These are phyloP conservation scores for Colletotrichum zoysiae DNA, from an alignment of 2,329 filamentous ascomycete genomes.

Conservation along the genomic window DNA sequence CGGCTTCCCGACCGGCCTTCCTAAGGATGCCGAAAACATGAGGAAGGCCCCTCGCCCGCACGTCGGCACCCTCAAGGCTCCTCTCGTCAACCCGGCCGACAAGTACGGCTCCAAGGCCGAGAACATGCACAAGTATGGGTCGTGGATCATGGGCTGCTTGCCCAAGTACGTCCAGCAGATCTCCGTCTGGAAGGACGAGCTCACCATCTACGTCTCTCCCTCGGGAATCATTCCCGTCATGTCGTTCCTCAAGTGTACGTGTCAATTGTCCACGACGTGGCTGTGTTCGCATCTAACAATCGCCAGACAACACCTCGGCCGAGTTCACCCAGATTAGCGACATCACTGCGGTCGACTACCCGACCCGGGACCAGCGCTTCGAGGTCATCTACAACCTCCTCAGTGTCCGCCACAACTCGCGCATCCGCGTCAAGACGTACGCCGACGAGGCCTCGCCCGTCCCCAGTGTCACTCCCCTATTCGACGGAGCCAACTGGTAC, in stretches of 20 bases:
- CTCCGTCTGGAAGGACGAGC: constrained; percentile 99
- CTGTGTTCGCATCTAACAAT: constrained; percentile 4
- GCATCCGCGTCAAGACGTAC: constrained; percentile 98
- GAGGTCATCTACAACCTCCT: constrained; percentile 98
- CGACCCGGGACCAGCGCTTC: constrained; percentile 94
- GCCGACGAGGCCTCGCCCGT: constrained; percentile 96
- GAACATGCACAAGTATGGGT: constrained; percentile 91
- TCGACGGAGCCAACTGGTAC: constrained; percentile 98
- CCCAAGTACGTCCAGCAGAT: constrained; percentile 99
- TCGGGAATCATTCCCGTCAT: constrained; percentile 91
- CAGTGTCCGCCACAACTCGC: constrained; percentile 94
- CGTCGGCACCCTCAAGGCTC: constrained; percentile 74
- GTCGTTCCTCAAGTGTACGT: constrained; percentile 85
- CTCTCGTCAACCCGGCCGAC: constrained; percentile 91
- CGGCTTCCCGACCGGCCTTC: constrained; percentile 46
- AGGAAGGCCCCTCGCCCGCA: constrained; percentile 71
- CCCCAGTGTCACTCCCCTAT: constrained; percentile 86
- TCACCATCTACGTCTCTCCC: constrained; percentile 93
- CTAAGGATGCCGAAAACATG: constrained; percentile 75
- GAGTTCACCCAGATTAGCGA: constrained; percentile 95
- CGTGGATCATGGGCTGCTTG: constrained; percentile 95
- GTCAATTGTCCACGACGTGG: constrained; percentile 14
- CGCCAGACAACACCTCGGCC: constrained; percentile 88
- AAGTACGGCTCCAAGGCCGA: constrained; percentile 91
- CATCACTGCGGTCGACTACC: constrained; percentile 96